Evolutionary conservation across 2,329 filamentous ascomycete genomes (phyloP).

Genomic region (Colletotrichum tamarilloi): DNA sequence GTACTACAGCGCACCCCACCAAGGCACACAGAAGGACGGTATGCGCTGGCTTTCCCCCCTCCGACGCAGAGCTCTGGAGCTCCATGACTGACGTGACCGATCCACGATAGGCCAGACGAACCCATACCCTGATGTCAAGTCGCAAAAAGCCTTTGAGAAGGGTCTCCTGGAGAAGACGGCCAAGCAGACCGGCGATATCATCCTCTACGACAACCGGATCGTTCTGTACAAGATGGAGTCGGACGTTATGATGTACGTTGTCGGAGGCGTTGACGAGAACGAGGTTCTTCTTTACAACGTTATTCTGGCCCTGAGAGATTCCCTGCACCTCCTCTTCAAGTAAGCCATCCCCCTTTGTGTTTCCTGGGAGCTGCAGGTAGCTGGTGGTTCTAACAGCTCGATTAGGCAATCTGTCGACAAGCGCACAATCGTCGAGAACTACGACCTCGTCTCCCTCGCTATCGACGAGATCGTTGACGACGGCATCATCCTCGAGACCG

Average conservation of each 20-base stretch:
- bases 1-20: constrained; percentile 71
- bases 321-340: constrained; percentile 92
- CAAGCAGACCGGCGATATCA: constrained; percentile 95
- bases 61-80: constrained; percentile 13
- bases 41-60: constrained; percentile 35
- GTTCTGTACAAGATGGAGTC: constrained; percentile 98
- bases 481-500: constrained; percentile 96
- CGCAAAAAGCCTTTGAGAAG: constrained; percentile 97
- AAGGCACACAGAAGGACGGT: constrained; percentile 42
- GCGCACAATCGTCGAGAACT: constrained; percentile 98
- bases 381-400: not conserved
- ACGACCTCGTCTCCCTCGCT: constrained; percentile 87
- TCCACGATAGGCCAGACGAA: constrained; percentile 1
- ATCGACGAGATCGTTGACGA: constrained; percentile 97
- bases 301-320: constrained; percentile 89
- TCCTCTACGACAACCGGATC: constrained; percentile 95
- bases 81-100: not conserved
- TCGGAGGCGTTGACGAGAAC: constrained; percentile 93
- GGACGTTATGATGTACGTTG: constrained; percentile 95
- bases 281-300: constrained; percentile 97
- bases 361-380: not conserved
- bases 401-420: constrained; percentile 97
- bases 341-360: constrained; percentile 54
- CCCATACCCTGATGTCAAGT: constrained; percentile 89
- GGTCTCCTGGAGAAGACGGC: constrained; percentile 94